Percentiles rank a stretch among this genome's conserved stretches.
These are phyloP conservation scores for Arctium lappa DNA, from an alignment of 129 eudicot species.

Conservation along the genomic window DNA sequence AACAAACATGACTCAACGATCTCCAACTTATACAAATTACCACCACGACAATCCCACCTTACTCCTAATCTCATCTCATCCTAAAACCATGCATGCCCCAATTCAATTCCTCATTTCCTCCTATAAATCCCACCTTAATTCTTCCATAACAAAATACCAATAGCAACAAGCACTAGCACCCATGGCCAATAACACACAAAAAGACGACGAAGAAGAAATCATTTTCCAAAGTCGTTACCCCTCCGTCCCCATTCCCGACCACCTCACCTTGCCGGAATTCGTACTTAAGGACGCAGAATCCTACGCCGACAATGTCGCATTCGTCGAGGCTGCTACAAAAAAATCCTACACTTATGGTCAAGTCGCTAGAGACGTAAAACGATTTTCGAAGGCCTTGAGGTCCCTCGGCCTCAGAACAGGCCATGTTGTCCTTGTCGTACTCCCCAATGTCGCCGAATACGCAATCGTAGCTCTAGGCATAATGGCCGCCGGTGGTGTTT, in stretches of 20 bases:
- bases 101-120: background rate
- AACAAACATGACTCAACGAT: constrained; percentile 53
- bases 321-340: constrained; percentile 66
- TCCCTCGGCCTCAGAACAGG: constrained; percentile 86
- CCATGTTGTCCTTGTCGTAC: constrained; percentile 74
- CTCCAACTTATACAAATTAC: constrained; percentile 35
- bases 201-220: constrained; percentile 41
- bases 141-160: background rate
- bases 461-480: constrained; percentile 84
- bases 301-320: constrained; percentile 67
- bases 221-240: constrained; percentile 64
- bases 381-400: constrained; percentile 90
- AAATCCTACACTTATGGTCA: constrained; percentile 61
- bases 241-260: constrained; percentile 67
- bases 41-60: constrained; percentile 32
- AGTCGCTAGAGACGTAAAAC: constrained; percentile 53
- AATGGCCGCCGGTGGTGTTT: constrained; percentile 91
- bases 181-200: constrained; percentile 37
- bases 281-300: constrained; percentile 66
- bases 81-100: background rate
- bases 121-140: constrained; percentile 20
- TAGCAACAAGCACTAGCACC: background rate
- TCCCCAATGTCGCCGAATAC: constrained; percentile 77
- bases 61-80: constrained; percentile 25
- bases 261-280: constrained; percentile 68